Conservation (phyloP, 202 grass and related monocot species). For the Zoysia matrella region DNA sequence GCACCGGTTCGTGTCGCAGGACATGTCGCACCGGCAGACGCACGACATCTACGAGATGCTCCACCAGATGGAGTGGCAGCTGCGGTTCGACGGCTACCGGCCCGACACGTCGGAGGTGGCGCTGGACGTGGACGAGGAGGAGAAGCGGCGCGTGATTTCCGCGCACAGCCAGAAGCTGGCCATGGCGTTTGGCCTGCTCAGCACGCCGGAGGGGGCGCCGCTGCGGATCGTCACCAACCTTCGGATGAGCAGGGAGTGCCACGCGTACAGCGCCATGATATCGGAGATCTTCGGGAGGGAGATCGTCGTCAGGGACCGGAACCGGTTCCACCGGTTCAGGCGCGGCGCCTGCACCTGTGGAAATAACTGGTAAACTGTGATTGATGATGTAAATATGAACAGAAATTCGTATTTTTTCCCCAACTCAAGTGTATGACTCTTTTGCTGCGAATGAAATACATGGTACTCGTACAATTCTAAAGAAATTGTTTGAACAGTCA, state of each 20-base stretch:
- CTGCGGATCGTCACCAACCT: slow-evolving; percentile 77
- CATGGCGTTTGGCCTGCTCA: slow-evolving; percentile 75
- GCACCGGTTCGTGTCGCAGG: slow-evolving; percentile 75
- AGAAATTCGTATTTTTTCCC: not conserved
- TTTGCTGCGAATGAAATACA: slow-evolving; percentile 30
- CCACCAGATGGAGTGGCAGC: slow-evolving; percentile 77
- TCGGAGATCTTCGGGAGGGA: slow-evolving; percentile 62
- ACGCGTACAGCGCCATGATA: slow-evolving; percentile 66
- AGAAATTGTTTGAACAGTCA: not conserved
- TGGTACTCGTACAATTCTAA: not conserved
- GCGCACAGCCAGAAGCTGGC: slow-evolving; percentile 89
- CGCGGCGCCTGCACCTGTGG: slow-evolving; percentile 58
- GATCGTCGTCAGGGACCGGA: slow-evolving; percentile 72
- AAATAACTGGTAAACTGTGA: slow-evolving; percentile 56
- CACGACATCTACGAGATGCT: slow-evolving; percentile 76
- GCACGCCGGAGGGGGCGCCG: slow-evolving; percentile 43
- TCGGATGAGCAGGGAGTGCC: slow-evolving; percentile 79
- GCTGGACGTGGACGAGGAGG: slow-evolving; percentile 56
- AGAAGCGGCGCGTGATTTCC: slow-evolving; percentile 52
- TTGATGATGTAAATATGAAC: slow-evolving; percentile 45
- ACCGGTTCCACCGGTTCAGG: slow-evolving; percentile 75
- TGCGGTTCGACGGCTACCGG: slow-evolving; percentile 61
- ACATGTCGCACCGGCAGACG: slow-evolving; percentile 62
- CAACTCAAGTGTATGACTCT: slow-evolving; percentile 1
- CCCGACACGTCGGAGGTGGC: slow-evolving; percentile 68